Evolutionary conservation across 1,139 yeast species (phyloP).

Genomic region (Debaryomycetaceae sp.): DNA sequence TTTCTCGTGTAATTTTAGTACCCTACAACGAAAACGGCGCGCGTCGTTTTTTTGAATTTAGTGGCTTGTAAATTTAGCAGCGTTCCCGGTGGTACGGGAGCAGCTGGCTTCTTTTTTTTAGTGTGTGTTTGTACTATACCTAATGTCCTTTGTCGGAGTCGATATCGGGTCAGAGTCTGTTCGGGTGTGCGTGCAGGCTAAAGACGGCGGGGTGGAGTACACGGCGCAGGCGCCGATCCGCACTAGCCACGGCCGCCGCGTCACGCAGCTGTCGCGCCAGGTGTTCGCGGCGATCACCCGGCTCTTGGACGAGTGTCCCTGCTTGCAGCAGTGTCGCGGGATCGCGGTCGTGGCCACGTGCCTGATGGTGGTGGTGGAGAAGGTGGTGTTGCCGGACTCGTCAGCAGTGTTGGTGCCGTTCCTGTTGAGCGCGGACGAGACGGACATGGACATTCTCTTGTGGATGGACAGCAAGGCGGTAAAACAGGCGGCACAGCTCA

Average conservation of each 20-base stretch:
- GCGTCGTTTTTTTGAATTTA: neutral
- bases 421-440: conserved; percentile 7
- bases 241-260: conserved; percentile 5
- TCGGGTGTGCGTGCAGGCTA: conserved; percentile 9
- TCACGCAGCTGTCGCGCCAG: conserved; percentile 35
- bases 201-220: neutral
- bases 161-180: conserved; percentile 48
- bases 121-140: neutral
- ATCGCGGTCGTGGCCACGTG: conserved; percentile 40
- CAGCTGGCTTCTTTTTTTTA: neutral
- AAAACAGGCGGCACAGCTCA: conserved; percentile 21
- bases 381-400: conserved; percentile 3
- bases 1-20: too few species aligned
- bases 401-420: conserved; percentile 17
- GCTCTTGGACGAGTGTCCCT: conserved; percentile 1
- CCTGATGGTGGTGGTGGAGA: conserved; percentile 35
- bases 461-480: conserved; percentile 51
- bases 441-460: conserved; percentile 32
- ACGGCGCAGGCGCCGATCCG: neutral
- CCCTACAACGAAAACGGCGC: too few species aligned
- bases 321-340: conserved; percentile 1
- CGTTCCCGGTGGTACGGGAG: neutral
- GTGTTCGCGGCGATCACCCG: conserved; percentile 11
- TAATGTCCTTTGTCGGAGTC: conserved; percentile 24
- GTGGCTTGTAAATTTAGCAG: neutral